A percentile compares a stretch with the other conserved stretches of the same genome.
These are phyloP conservation scores for Solanum sitiens DNA, from an alignment of 257 asterid species.

Conservation along the genomic window DNA sequence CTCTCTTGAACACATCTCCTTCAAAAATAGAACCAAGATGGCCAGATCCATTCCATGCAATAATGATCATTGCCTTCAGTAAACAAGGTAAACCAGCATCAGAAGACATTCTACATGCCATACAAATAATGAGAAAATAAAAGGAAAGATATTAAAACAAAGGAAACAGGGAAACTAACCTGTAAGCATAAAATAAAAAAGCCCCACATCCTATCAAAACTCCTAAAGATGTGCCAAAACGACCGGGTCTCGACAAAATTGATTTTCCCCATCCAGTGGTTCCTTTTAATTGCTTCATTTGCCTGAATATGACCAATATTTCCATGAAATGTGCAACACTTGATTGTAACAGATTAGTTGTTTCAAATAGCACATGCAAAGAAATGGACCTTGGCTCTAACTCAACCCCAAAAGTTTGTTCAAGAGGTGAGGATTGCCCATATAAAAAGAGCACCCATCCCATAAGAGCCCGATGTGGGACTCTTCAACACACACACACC, in stretches of 20 bases:
- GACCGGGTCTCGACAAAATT: constrained; percentile 94
- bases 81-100: constrained; percentile 2
- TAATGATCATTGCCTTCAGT: constrained; percentile 82
- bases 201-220: constrained; percentile 96
- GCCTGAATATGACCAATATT: constrained; percentile 36
- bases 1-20: constrained; percentile 65
- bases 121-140: neutral
- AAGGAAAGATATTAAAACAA: neutral
- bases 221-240: constrained; percentile 80
- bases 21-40: constrained; percentile 41
- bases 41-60: constrained; percentile 90
- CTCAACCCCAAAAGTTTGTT: neutral
- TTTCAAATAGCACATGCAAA: neutral
- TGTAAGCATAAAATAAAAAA: constrained; percentile 74
- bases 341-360: neutral
- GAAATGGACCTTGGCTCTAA: neutral
- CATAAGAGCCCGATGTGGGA: neutral
- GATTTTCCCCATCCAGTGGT: constrained; percentile 77
- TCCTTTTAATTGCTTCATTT: constrained; percentile 32
- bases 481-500: neutral
- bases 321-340: neutral
- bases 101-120: neutral
- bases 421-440: neutral
- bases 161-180: constrained; percentile 29
- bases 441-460: neutral